These are phyloP conservation scores for Paraphoma chrysanthemicola DNA, from an alignment of 2,329 filamentous ascomycete genomes.

Conservation along the genomic window DNA sequence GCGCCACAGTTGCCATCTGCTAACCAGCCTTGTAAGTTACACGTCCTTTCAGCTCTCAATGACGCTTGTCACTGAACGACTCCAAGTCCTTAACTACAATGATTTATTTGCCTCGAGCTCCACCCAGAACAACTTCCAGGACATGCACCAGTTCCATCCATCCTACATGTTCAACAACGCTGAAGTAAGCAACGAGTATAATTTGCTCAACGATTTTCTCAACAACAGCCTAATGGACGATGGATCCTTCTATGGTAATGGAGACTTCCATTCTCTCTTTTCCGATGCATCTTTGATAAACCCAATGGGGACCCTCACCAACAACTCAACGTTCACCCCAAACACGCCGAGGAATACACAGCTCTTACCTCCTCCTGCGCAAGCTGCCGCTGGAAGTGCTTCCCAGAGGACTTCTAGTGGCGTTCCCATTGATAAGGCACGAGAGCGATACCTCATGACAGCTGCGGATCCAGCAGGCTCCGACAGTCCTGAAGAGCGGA, in stretches of 20 bases:
- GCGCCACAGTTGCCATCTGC: conserved; percentile 70
- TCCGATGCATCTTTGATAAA: conserved; percentile 63
- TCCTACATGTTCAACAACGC: conserved; percentile 95
- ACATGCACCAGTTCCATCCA: conserved; percentile 92
- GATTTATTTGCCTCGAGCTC: conserved; percentile 75
- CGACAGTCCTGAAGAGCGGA: conserved; percentile 87
- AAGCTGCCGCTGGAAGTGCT: conserved; percentile 58
- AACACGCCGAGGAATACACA: conserved; percentile 57
- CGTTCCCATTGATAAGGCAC: conserved; percentile 72
- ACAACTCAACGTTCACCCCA: conserved; percentile 37
- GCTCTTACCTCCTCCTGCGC: conserved; percentile 50
- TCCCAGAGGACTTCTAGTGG: conserved; percentile 68
- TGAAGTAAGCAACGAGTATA: conserved; percentile 96
- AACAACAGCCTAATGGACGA: conserved; percentile 89
- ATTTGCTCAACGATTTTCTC: conserved; percentile 94
- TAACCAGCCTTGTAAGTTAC: conserved; percentile 76
- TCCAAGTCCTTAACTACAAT: conserved; percentile 78
- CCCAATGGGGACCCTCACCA: conserved; percentile 50
- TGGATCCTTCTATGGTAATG: conserved; percentile 51
- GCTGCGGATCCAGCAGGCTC: conserved; percentile 91
- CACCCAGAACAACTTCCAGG: conserved; percentile 83
- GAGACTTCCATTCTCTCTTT: conserved; percentile 61
- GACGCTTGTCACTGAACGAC: conserved; percentile 31
- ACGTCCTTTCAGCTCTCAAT: conserved; percentile 33
- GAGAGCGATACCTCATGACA: conserved; percentile 93